Percentiles rank a stretch among this genome's conserved stretches.
Evolutionary conservation across 257 asterid genomes (phyloP).

Genomic region (Anisodus tanguticus): DNA sequence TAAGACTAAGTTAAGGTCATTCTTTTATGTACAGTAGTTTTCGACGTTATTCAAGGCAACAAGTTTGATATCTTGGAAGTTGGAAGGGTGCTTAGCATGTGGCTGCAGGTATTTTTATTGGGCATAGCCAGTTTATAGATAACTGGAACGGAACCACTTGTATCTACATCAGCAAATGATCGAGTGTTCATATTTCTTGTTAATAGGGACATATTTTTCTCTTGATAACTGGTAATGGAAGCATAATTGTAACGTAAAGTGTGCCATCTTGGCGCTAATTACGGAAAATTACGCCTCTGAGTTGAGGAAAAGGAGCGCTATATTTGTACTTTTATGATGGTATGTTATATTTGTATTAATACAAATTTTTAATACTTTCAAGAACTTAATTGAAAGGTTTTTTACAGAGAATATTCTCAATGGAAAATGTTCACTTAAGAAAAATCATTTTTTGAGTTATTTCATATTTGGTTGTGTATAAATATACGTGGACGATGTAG

Average conservation of each 20-base stretch:
- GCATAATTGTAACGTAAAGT: slow-evolving; percentile 17
- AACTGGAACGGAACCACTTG: not conserved
- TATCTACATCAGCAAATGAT: not conserved
- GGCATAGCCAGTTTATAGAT: not conserved
- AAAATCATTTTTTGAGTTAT: not conserved
- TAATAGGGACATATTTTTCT: not conserved
- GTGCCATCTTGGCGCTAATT: not conserved
- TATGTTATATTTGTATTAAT: no score
- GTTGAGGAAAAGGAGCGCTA: not conserved
- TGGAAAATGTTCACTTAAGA: not conserved
- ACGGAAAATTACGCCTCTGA: not conserved
- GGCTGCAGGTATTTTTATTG: slow-evolving; percentile 19
- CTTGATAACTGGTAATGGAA: not conserved
- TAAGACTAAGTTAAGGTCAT: not conserved
- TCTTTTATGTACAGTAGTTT: not conserved
- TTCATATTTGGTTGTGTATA: not conserved
- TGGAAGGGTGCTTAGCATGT: slow-evolving; percentile 1
- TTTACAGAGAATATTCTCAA: not conserved
- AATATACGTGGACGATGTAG: no score
- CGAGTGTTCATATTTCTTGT: not conserved
- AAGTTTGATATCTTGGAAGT: not conserved
- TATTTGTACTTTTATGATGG: no score
- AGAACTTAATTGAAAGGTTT: not conserved
- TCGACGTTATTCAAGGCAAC: not conserved
- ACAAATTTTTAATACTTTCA: no score